A percentile compares a stretch with the other conserved stretches of the same genome.
Conservation (phyloP, 2,329 filamentous ascomycete genomes). For the Paramyrothecium roridum region DNA sequence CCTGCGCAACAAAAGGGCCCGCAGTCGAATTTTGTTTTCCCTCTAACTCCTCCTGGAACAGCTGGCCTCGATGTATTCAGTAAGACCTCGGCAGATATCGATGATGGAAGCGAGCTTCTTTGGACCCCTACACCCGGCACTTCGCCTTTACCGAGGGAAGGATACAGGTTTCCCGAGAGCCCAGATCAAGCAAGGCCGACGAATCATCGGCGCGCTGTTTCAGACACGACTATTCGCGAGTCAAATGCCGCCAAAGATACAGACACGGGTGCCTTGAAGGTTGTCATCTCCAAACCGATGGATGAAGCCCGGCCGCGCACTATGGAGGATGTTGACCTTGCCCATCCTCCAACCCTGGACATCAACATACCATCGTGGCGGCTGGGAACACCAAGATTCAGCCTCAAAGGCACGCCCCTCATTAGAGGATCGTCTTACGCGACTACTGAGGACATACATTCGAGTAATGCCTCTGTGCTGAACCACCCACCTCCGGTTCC, state of each 20-base stretch:
- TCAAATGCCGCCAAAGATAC: constrained; percentile 47
- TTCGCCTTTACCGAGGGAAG: constrained; percentile 19
- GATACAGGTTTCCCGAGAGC: neutral
- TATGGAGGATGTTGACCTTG: constrained; percentile 50
- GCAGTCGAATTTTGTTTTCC: constrained; percentile 58
- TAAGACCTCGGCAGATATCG: constrained; percentile 18
- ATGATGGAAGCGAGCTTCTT: constrained; percentile 25
- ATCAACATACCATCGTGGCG: constrained; percentile 81
- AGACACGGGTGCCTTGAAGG: constrained; percentile 69
- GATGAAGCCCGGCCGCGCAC: constrained; percentile 60
- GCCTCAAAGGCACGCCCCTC: constrained; percentile 68
- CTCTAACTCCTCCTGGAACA: constrained; percentile 57
- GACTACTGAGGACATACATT: constrained; percentile 67
- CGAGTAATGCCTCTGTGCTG: constrained; percentile 54
- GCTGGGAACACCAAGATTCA: constrained; percentile 79
- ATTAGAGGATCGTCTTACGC: constrained; percentile 79
- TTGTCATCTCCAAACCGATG: constrained; percentile 72
- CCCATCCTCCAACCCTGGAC: constrained; percentile 56
- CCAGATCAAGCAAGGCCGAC: constrained; percentile 17
- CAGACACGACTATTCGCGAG: constrained; percentile 75
- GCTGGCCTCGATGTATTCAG: constrained; percentile 49
- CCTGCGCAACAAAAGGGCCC: constrained; percentile 60
- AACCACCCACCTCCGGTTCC: constrained; percentile 30
- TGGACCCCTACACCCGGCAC: constrained; percentile 41
- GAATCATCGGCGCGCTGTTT: constrained; percentile 62